Conservation (phyloP, 805 yeast species). For the Hanseniaspora hatyaiensis region DNA sequence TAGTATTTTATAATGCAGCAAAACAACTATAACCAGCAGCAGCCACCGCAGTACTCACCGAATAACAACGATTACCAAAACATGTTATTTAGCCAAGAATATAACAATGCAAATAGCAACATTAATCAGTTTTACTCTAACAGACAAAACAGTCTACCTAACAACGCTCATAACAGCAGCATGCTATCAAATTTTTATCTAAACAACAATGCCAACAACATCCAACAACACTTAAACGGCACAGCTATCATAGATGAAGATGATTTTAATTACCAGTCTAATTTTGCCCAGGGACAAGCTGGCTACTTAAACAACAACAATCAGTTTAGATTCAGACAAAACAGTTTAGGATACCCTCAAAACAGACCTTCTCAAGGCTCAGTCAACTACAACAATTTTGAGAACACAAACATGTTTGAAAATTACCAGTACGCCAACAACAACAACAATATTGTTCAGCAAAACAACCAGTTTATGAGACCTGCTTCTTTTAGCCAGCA, state of each 20-base stretch:
- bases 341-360: not conserved
- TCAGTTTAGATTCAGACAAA: not conserved
- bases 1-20: too few species aligned
- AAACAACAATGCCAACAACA: not conserved
- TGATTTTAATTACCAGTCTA: not conserved
- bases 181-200: not conserved
- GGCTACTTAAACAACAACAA: not conserved
- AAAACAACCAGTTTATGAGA: conserved; percentile 2
- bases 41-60: conserved; percentile 5
- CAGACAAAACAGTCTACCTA: conserved; percentile 1
- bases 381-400: not conserved
- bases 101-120: not conserved
- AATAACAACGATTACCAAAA: not conserved
- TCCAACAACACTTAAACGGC: conserved; percentile 7
- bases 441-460: not conserved
- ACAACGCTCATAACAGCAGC: not conserved
- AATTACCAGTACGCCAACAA: too few species aligned
- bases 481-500: conserved; percentile 6
- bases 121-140: not conserved
- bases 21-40: not conserved
- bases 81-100: not conserved
- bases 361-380: conserved; percentile 3
- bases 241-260: conserved; percentile 14
- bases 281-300: too few species aligned
- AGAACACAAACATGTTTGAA: not conserved